Evolutionary conservation across 2,329 filamentous ascomycete species (phyloP).

Genomic region (Sclerotinia borealis): DNA sequence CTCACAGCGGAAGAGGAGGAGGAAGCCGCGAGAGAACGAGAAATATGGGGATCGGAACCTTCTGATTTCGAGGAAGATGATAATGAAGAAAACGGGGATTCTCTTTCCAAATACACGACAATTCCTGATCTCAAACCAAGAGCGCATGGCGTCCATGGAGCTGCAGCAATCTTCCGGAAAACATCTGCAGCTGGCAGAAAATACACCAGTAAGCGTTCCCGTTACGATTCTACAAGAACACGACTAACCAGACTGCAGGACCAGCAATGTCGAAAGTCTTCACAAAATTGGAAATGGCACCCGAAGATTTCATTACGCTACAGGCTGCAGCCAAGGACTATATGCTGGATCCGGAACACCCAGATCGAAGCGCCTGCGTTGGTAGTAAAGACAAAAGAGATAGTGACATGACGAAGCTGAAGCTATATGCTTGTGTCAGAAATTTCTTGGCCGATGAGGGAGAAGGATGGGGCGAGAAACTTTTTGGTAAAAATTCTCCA

Average conservation of each 20-base stretch:
- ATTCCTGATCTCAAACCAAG: constrained; percentile 22
- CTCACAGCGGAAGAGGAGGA: constrained; percentile 16
- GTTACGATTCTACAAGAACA: background rate
- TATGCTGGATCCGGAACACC: constrained; percentile 30
- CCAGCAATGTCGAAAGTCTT: constrained; percentile 30
- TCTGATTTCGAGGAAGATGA: constrained; percentile 18
- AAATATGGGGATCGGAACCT: constrained; percentile 28
- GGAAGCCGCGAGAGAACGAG: constrained; percentile 23
- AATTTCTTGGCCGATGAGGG: constrained; percentile 28
- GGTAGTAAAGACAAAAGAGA: constrained; percentile 24
- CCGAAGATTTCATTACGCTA: constrained; percentile 29
- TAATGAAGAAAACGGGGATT: background rate
- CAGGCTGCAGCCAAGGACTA: constrained; percentile 31
- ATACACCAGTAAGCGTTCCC: constrained; percentile 25
- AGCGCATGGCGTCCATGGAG: constrained; percentile 28
- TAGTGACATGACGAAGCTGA: constrained; percentile 28
- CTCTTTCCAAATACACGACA: constrained; percentile 9
- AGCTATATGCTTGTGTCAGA: constrained; percentile 27
- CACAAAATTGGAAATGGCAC: constrained; percentile 25
- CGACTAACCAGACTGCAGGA: constrained; percentile 18
- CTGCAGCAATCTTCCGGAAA: constrained; percentile 27
- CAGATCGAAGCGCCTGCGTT: constrained; percentile 28
- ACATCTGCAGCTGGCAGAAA: constrained; percentile 29
- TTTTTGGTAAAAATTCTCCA: constrained; percentile 21
- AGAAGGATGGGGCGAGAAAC: constrained; percentile 29